Base-by-base conservation (phyloP, 352 stramenopile species). In the Phytophthora tentaculata region DNA sequence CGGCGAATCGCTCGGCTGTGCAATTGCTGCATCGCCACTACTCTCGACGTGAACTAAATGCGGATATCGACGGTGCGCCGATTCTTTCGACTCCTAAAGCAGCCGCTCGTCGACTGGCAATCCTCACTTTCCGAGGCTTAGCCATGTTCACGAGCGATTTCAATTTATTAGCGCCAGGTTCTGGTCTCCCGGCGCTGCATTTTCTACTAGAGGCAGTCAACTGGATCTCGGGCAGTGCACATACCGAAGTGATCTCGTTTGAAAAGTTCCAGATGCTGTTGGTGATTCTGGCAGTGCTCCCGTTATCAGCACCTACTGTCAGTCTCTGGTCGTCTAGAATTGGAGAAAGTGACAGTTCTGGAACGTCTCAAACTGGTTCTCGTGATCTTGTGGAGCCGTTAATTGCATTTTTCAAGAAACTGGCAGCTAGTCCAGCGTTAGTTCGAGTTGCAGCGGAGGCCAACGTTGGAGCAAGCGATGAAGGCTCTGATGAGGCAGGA, bases 171-270 rank as follows among this genome's bases (percentile, higher is more conserved):
- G n/a, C 48, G 2, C 60, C 67, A 20, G 43, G 44, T 35, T 48
- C 32, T 26, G 69, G 58, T 12, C 57, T 89, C 14, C 61, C 82
- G 2, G 67, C 67, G 12, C 56, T 89, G 20, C 73, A 86, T 45
- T 83, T 84, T 20, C 58, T 90, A 2, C 81, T 84, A 54, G 82
- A 90, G 43, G 78, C 82, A 6, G 62, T 86, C 37, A 87, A 90
- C 48, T 90, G 82, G 82, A 89, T 89, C 48, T 83, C 72, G n/a
- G 82, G 80, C 26, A 81, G 80, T 53, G 73, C 82, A 1, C 81
- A 89, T 61, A 89, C 82, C 0, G 80, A 88, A 32, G 70, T 90
- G 49, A 80, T 90, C 48, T 89, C 82, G 22, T 89, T 88, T 23
- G 80, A 90, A 54, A 90, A 90, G 60, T 89, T 90, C 60, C 75